phyloP scores from a whole-genome alignment of 495 filamentous ascomycete species.

The Pseudevernia furfuracea region DNA sequence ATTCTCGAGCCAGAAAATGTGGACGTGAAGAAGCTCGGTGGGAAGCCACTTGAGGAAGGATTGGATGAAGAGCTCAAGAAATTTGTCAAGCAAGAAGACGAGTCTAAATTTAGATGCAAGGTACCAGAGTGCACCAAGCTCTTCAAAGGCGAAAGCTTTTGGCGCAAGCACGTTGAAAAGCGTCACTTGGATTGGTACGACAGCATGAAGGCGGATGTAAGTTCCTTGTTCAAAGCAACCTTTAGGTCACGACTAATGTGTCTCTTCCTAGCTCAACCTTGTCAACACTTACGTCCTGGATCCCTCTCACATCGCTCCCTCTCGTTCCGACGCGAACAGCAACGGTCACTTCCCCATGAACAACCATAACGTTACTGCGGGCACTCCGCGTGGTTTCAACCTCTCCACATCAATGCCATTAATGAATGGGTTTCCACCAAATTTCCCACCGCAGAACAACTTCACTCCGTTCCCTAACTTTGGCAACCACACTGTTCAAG shows the following conservation, averaged over 20 bases:
- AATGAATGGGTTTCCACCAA: constrained; percentile 35
- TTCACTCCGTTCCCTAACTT: constrained; percentile 39
- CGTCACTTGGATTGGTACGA: constrained; percentile 86
- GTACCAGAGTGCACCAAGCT: constrained; percentile 92
- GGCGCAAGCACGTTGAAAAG: constrained; percentile 97
- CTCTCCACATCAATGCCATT: constrained; percentile 62
- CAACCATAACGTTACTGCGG: constrained; percentile 62
- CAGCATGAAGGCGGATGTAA: constrained; percentile 72
- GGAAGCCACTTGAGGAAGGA: constrained; percentile 76
- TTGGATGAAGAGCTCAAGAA: constrained; percentile 79
- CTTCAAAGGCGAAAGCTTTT: constrained; percentile 94
- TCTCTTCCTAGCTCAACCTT: constrained; percentile 55
- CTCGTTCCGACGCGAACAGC: constrained; percentile 89
- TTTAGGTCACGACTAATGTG: constrained; percentile 22
- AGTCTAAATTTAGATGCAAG: constrained; percentile 92
- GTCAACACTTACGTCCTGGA: constrained; percentile 93
- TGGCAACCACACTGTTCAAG: constrained; percentile 41
- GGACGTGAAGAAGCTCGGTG: constrained; percentile 80
- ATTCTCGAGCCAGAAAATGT: constrained; percentile 83
- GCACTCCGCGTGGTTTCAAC: constrained; percentile 87
- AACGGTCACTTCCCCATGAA: constrained; percentile 89
- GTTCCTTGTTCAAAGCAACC: constrained; percentile 25
- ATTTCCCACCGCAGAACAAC: constrained; percentile 35
- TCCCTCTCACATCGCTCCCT: constrained; percentile 84
- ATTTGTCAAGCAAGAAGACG: constrained; percentile 92